Conservation (phyloP, 192 early-diverging fungal genomes). For the Funneliformis mosseae region DNA sequence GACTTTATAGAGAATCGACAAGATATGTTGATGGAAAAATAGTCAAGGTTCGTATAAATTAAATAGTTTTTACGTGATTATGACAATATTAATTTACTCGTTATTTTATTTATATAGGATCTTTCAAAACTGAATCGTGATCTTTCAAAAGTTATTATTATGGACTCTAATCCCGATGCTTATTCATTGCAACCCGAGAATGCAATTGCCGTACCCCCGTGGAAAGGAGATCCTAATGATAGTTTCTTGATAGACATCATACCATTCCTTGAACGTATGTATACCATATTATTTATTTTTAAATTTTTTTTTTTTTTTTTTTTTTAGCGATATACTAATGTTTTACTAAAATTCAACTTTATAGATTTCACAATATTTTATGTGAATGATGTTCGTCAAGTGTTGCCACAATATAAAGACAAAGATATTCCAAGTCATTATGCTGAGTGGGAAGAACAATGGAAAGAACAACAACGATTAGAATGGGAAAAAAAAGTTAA, state of each 20-base stretch:
- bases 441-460: constrained; percentile 67
- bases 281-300: constrained; percentile 10
- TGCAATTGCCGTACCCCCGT: constrained; percentile 79
- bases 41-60: constrained; percentile 62
- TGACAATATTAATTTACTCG: neutral
- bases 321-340: neutral
- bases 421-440: constrained; percentile 71
- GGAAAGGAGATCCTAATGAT: constrained; percentile 82
- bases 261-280: constrained; percentile 88
- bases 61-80: neutral
- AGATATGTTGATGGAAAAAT: constrained; percentile 81
- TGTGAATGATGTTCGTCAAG: constrained; percentile 74
- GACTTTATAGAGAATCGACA: constrained; percentile 91
- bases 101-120: constrained; percentile 52
- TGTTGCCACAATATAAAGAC: constrained; percentile 68
- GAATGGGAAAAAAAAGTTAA: constrained; percentile 71
- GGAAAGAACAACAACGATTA: constrained; percentile 60
- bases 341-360: constrained; percentile 12
- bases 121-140: constrained; percentile 93
- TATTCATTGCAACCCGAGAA: constrained; percentile 93
- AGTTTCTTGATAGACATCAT: constrained; percentile 80
- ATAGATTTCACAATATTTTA: constrained; percentile 59
- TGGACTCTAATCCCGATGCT: constrained; percentile 88
- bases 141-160: constrained; percentile 86
- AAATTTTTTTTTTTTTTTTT: neutral